These are phyloP conservation scores for Mallotus nudiflorus DNA, from an alignment of 345 rosid species.

Conservation along the genomic window DNA sequence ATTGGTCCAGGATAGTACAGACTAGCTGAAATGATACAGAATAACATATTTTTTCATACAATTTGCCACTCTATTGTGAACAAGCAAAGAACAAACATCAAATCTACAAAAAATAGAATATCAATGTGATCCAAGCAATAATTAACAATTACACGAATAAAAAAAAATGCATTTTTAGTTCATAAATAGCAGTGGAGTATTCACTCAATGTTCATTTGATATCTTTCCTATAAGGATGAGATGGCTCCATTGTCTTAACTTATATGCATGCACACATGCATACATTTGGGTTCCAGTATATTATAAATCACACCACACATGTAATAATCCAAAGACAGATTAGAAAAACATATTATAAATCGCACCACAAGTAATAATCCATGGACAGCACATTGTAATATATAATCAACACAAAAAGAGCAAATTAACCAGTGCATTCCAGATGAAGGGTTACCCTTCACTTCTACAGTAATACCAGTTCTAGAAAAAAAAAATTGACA, in stretches of 20 bases:
- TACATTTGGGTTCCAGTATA: neutral
- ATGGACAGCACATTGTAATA: too few species aligned
- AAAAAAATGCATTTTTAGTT: neutral
- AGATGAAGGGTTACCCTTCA: neutral
- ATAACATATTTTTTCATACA: neutral
- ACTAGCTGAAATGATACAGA: too few species aligned
- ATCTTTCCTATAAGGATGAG: neutral
- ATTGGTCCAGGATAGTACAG: neutral
- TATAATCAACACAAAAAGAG: neutral
- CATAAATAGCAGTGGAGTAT: neutral
- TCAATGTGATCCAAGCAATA: neutral
- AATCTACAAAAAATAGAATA: neutral
- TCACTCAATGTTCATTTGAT: neutral
- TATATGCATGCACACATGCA: neutral
- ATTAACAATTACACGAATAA: neutral
- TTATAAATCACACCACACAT: neutral
- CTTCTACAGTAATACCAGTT: neutral
- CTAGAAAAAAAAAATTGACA: neutral
- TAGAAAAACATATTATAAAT: neutral
- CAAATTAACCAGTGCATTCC: neutral
- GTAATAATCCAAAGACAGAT: neutral
- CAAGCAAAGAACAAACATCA: neutral
- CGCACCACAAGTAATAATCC: neutral
- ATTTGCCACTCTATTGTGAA: neutral
- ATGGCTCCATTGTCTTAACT: neutral